A percentile compares a stretch with the other conserved stretches of the same genome.
These are phyloP conservation scores for Apiospora malaysiana DNA, from an alignment of 2,329 filamentous ascomycete species.

Conservation along the genomic window DNA sequence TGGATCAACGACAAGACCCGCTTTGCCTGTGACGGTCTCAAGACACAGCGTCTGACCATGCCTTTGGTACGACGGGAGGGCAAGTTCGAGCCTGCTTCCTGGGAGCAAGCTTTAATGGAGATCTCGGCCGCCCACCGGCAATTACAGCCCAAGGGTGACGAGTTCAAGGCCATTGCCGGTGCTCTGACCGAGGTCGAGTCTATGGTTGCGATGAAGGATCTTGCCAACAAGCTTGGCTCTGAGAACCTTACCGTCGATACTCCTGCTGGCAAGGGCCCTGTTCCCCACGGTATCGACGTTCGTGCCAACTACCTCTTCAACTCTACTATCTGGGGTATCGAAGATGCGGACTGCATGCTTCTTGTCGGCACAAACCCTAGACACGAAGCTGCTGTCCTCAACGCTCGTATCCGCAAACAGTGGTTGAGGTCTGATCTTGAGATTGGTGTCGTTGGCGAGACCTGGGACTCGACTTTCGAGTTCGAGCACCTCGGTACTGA, in stretches of 20 bases:
- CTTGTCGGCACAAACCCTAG: constrained; percentile 94
- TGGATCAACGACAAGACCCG: constrained; percentile 99
- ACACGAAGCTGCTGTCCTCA: constrained; percentile 93
- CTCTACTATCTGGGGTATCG: constrained; percentile 90
- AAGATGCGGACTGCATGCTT: constrained; percentile 90
- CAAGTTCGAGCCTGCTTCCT: constrained; percentile 89
- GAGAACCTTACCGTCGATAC: constrained; percentile 95
- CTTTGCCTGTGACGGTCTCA: constrained; percentile 95
- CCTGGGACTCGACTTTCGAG: constrained; percentile 93
- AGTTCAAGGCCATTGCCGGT: constrained; percentile 94
- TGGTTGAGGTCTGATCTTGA: constrained; percentile 96
- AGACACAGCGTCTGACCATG: constrained; percentile 93
- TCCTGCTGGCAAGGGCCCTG: constrained; percentile 78
- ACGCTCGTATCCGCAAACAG: constrained; percentile 96
- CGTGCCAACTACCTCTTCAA: constrained; percentile 97
- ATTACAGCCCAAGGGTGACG: constrained; percentile 83
- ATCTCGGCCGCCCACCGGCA: constrained; percentile 81
- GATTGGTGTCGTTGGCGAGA: constrained; percentile 87
- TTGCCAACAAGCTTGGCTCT: constrained; percentile 94
- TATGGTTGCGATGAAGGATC: constrained; percentile 94
- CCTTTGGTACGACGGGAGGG: constrained; percentile 87
- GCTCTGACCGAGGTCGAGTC: constrained; percentile 92
- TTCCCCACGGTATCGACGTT: constrained; percentile 92
- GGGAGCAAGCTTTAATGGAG: constrained; percentile 93
- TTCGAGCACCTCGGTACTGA: constrained; percentile 89